Conservation (phyloP, 2,329 filamentous ascomycete species). For the Fonsecaea monophora region DNA sequence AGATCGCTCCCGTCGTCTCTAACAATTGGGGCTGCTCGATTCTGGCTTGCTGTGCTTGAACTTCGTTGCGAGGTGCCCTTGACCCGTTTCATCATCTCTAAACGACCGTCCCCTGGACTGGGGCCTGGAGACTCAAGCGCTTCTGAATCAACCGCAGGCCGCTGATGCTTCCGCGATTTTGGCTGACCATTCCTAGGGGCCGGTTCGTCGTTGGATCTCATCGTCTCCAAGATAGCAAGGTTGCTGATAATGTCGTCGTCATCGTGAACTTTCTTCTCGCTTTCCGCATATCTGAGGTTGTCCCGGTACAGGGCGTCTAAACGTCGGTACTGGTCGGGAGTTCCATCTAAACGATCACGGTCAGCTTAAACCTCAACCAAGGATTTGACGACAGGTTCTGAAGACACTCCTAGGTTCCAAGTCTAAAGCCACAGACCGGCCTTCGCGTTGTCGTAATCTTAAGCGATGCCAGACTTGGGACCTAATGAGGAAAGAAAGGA, state of each 20-base stretch:
- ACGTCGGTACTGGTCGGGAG: conserved; percentile 41
- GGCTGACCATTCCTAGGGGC: conserved; percentile 49
- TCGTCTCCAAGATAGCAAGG: conserved; percentile 55
- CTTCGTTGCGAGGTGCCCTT: conserved; percentile 52
- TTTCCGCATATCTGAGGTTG: conserved; percentile 55
- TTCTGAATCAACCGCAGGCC: conserved; percentile 50
- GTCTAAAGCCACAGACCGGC: no score
- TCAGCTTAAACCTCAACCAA: conserved; percentile 1
- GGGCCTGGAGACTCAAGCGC: conserved; percentile 55
- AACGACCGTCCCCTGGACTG: conserved; percentile 46
- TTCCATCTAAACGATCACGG: conserved; percentile 25
- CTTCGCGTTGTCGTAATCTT: not conserved
- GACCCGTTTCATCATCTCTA: conserved; percentile 53
- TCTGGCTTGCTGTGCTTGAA: conserved; percentile 43
- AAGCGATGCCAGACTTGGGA: not conserved
- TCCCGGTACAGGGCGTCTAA: conserved; percentile 56
- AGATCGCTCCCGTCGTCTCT: conserved; percentile 53
- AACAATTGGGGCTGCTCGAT: conserved; percentile 42
- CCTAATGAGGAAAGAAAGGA: not conserved
- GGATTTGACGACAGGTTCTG: not conserved
- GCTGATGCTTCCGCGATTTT: conserved; percentile 54
- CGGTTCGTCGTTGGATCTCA: conserved; percentile 57
- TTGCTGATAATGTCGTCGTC: conserved; percentile 60
- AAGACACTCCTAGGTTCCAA: not conserved
- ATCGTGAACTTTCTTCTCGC: conserved; percentile 57